These are phyloP conservation scores for Aurinia saxatilis DNA, from an alignment of 345 rosid species.

Conservation along the genomic window DNA sequence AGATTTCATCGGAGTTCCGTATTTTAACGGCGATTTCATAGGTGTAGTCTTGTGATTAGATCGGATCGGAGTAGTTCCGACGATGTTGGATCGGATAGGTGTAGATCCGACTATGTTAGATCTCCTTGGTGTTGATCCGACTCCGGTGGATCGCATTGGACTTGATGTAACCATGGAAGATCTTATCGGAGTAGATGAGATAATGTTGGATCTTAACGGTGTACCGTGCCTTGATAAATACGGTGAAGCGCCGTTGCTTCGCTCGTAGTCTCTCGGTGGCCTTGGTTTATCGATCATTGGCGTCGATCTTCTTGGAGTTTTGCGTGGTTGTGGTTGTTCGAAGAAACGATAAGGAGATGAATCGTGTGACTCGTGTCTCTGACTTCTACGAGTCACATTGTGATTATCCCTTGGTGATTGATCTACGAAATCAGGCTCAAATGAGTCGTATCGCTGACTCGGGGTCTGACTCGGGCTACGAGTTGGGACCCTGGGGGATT, in stretches of 20 bases:
- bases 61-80: constrained; percentile 24
- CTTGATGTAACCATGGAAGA: constrained; percentile 17
- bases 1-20: constrained; percentile 30
- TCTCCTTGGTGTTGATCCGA: constrained; percentile 22
- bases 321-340: constrained; percentile 18
- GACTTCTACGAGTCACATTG: not conserved
- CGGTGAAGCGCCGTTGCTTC: constrained; percentile 18
- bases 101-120: constrained; percentile 13
- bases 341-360: constrained; percentile 5
- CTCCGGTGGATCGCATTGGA: constrained; percentile 20
- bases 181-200: constrained; percentile 21
- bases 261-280: constrained; percentile 20
- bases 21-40: constrained; percentile 24
- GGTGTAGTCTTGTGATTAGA: constrained; percentile 23
- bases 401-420: not conserved
- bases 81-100: constrained; percentile 19
- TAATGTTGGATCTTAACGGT: constrained; percentile 28
- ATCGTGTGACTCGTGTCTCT: not conserved
- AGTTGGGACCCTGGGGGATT: constrained; percentile 7
- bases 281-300: constrained; percentile 15
- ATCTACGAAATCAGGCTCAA: constrained; percentile 7
- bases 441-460: not conserved
- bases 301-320: constrained; percentile 10
- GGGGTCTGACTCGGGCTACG: constrained; percentile 5
- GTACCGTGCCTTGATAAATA: constrained; percentile 25